Evolutionary conservation across 352 stramenopile species (phyloP), one percentile per base, ranked within the genome.

Genomic region (Blastocystis sp.): DNA sequence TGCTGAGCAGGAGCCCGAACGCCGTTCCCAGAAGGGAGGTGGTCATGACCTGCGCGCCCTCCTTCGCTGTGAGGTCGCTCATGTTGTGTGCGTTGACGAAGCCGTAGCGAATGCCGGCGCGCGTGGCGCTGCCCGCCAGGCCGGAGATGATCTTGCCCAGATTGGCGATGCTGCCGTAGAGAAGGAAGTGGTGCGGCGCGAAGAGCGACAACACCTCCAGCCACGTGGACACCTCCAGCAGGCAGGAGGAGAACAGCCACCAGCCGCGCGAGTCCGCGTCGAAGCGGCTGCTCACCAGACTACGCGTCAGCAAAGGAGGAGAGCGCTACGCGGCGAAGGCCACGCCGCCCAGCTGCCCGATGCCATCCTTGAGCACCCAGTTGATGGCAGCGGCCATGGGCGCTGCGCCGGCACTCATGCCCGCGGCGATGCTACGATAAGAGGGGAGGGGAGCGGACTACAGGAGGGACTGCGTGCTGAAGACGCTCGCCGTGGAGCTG

Each of bases 111-210:
- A 98, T 95, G 4, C 93, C 93, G 1, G 95, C 96, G 34, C 94
- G 92, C 84, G 93, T 97, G 52, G 95, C 96, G 90, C 93, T 96
- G 0, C 94, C 94, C 52, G 95, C 95, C 38, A 98, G 91, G 91
- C 94, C 98, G 28, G 94, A 95, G 78, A 98, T 94, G 90, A 98
- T 98, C 91, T 98, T 98, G 45, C 94, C 94, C 76, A 93, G 89
- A 53, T 87, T 87, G 9, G 77, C 77, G 21, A 95, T 82, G 52
- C 92, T 94, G 7, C 93, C 93, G 88, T 97, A 92, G 14, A 94
- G 90, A 59, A 98, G 89, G 80, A 97, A 96, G 64, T 94, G 94
- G 7, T 89, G 88, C 71, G 94, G 90, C 87, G 95, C 82, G 14
- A 94, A 70, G 90, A 93, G 89, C 89, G 91, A 94, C 82, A 95